Base-by-base conservation (phyloP, 768 basidiomycete genomes). In the Mycena indigotica region DNA sequence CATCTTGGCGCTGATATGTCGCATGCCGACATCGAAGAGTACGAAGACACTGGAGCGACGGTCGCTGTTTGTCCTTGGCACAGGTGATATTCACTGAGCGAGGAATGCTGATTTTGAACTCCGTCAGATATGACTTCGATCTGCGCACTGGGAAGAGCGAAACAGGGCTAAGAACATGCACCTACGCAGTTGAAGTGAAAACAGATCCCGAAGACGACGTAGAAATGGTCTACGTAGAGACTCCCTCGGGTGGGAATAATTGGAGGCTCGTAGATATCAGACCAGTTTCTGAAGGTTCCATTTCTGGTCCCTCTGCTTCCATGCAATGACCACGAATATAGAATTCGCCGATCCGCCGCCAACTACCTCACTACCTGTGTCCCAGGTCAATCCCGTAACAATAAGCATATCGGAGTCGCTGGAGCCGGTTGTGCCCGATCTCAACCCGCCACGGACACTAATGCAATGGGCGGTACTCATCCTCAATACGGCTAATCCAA, bases 401-500 rank as follows among this genome's bases (percentile, higher is more conserved):
- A 21, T 41, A 44, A 17, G 29, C 32, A 23, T 44, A 26, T 38
- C 59, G 0, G 29, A 62, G 53, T 62, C 70, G 19, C 67, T 69
- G 19, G 83, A 84, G 60, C 78, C 78, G 4, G 64, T 88, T 3
- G 77, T 86, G 2, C 86, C 86, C 1, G 26, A 58, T 1, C 62
- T 70, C 0, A 68, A 80, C 48, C 67, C 83, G 0, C 89, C 89
- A 4, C 81, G 72, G n/a, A 87, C 88, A 0, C 76, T 92, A 13
- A 84, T 91, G 67, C 81, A 89, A 66, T 92, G 86, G 84, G 88
- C 89, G 1, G 87, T 89, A 4, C 73, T 91, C 5, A 89, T 93
- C 50, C 75, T 93, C 25, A 88, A 89, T 62, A 92, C 91, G 0
- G 70, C 88, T 1, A 77, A 88, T 68, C 88, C 91, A 3, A 77